phyloP scores from a whole-genome alignment of 2,329 filamentous ascomycete genomes.

The Aureobasidium melanogenum region DNA sequence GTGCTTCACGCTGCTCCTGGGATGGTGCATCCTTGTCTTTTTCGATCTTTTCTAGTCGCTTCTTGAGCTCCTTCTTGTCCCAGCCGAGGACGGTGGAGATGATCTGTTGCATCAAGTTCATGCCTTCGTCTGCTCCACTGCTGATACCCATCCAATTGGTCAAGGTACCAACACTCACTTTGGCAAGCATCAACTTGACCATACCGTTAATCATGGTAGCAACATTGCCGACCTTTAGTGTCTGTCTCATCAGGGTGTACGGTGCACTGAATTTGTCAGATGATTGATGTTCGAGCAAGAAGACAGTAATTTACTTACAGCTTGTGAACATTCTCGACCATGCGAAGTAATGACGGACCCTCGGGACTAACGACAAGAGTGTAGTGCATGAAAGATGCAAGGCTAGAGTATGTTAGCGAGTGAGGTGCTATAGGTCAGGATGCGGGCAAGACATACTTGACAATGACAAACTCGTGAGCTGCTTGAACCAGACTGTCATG shows the following conservation, averaged over 20 bases:
- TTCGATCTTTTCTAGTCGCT: constrained; percentile 55
- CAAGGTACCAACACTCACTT: constrained; percentile 62
- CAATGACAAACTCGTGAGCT: constrained; percentile 57
- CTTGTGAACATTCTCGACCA: constrained; percentile 61
- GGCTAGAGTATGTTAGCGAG: constrained; percentile 33
- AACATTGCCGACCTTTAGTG: constrained; percentile 66
- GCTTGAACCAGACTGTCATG: constrained; percentile 55
- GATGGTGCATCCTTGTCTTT: constrained; percentile 49
- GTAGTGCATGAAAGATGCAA: constrained; percentile 67
- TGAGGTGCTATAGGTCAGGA: not conserved
- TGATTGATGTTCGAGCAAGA: not conserved
- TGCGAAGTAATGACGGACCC: constrained; percentile 62
- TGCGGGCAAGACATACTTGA: constrained; percentile 48
- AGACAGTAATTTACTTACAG: constrained; percentile 31
- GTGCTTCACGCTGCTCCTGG: constrained; percentile 52
- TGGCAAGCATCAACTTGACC: constrained; percentile 64
- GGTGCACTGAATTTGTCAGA: constrained; percentile 32
- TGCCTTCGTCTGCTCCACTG: constrained; percentile 62
- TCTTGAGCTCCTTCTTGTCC: constrained; percentile 64
- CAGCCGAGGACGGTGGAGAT: constrained; percentile 63
- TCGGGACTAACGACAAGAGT: constrained; percentile 65
- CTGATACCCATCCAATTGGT: constrained; percentile 75
- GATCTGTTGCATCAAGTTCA: constrained; percentile 72
- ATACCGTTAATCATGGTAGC: constrained; percentile 74
- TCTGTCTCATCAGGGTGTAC: constrained; percentile 63